A percentile compares a stretch with the other conserved stretches of the same genome.
Conservation (phyloP, 331 rosid genomes). For the Rhamnella rubrinervis region DNA sequence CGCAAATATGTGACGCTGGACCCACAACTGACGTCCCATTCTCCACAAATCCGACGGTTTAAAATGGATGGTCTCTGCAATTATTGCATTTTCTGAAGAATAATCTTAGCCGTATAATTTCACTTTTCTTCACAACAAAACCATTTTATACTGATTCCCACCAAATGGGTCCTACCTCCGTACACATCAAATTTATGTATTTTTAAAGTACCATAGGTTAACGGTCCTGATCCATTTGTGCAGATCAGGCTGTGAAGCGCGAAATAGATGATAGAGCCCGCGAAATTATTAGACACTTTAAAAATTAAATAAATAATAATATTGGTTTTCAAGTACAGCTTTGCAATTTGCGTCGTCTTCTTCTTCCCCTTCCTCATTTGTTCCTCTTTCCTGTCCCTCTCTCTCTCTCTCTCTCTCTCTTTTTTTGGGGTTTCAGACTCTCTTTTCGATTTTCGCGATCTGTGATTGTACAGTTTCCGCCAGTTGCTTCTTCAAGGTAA, state of each 20-base stretch:
- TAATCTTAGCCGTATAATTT: too few relatives aligned
- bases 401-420: not conserved
- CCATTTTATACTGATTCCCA: too few relatives aligned
- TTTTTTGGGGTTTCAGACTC: slow-evolving; percentile 30
- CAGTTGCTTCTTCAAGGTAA: slow-evolving; percentile 29
- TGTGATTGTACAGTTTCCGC: not conserved
- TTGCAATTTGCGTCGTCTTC: not conserved
- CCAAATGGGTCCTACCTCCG: too few relatives aligned
- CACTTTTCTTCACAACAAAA: too few relatives aligned
- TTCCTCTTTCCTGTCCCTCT: not conserved
- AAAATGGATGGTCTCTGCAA: too few relatives aligned
- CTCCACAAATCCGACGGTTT: too few relatives aligned
- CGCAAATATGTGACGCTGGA: too few relatives aligned
- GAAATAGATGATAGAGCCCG: not conserved
- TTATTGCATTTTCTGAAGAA: too few relatives aligned
- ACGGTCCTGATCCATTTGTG: not conserved
- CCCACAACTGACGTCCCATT: too few relatives aligned
- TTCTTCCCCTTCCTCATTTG: not conserved
- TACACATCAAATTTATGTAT: too few relatives aligned
- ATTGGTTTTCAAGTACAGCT: slow-evolving; percentile 21
- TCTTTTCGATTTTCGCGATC: slow-evolving; percentile 16
- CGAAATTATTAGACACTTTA: slow-evolving; percentile 4
- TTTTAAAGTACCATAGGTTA: not conserved
- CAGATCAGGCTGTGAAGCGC: not conserved
- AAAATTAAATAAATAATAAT: not conserved